A percentile compares a stretch with the other conserved stretches of the same genome.
phyloP scores from a whole-genome alignment of 192 early-diverging fungal genomes.

The Coemansia guatemalensis region DNA sequence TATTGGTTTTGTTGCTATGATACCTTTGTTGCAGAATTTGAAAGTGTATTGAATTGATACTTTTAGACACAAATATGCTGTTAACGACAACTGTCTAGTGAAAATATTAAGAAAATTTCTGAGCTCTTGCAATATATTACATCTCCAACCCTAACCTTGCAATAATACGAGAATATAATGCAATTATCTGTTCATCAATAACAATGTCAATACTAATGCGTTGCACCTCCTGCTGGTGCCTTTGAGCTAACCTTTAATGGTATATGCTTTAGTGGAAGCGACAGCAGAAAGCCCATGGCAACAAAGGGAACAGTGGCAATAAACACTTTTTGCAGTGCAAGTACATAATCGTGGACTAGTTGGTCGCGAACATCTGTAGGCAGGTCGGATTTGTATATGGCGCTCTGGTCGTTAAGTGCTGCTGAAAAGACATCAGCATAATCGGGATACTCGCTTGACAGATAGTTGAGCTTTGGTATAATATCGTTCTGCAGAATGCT shows the following conservation, averaged over 20 bases:
- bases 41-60: no score
- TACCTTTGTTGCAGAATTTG: no score
- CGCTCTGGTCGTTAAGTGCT: constrained; percentile 36
- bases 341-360: constrained; percentile 54
- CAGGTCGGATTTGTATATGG: constrained; percentile 35
- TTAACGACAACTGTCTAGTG: no score
- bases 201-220: no score
- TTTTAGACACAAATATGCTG: no score
- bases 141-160: no score
- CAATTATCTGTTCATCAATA: no score
- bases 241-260: not conserved
- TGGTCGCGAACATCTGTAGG: constrained; percentile 24
- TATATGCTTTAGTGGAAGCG: constrained; percentile 48
- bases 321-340: constrained; percentile 57
- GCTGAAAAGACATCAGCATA: constrained; percentile 10
- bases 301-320: constrained; percentile 58
- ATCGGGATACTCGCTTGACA: constrained; percentile 21
- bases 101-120: no score
- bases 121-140: no score
- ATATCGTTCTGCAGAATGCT: constrained; percentile 56
- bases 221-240: no score
- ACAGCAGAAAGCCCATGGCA: constrained; percentile 49
- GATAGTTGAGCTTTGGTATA: constrained; percentile 17
- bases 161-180: no score
- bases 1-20: not conserved